phyloP scores from a whole-genome alignment of 139 green algal genomes.

The Mesostigma viride region DNA sequence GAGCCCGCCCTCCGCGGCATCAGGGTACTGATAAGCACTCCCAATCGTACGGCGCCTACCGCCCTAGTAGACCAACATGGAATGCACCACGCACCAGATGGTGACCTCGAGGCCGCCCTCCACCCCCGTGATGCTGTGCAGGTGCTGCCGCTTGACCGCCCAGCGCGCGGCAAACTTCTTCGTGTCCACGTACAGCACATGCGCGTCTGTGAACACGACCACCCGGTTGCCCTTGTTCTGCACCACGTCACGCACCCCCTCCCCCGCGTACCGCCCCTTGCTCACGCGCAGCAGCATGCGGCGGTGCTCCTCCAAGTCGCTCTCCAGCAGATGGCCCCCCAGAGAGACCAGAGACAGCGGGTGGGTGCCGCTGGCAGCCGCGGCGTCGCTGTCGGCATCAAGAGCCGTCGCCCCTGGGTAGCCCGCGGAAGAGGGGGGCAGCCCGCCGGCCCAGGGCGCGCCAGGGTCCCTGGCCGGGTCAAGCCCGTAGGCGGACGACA shows the following conservation, averaged over 20 bases:
- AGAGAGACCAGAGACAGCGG: not conserved
- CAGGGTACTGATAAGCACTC: no score
- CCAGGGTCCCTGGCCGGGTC: no score
- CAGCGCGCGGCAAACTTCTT: no score
- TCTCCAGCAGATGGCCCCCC: not conserved
- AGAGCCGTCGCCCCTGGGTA: not conserved
- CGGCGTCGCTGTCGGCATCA: not conserved
- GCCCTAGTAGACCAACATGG: no score
- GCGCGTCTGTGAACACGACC: slow-evolving; percentile 10
- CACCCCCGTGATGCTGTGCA: no score
- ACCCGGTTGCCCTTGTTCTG: slow-evolving; percentile 12
- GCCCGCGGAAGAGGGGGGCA: not conserved
- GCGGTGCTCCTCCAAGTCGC: not conserved
- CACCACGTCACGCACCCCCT: slow-evolving; percentile 21
- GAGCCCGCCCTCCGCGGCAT: no score
- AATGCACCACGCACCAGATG: no score
- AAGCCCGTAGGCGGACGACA: no score
- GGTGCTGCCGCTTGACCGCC: no score
- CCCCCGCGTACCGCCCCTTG: slow-evolving; percentile 9
- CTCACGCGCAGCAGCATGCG: slow-evolving; percentile 12
- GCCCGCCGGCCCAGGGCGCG: no score
- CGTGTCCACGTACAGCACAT: slow-evolving; percentile 19
- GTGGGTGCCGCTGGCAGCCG: not conserved
- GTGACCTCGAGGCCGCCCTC: no score
- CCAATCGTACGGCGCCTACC: no score